Evolutionary conservation across 495 filamentous ascomycete genomes (phyloP).

Genomic region (Neurospora sp.): DNA sequence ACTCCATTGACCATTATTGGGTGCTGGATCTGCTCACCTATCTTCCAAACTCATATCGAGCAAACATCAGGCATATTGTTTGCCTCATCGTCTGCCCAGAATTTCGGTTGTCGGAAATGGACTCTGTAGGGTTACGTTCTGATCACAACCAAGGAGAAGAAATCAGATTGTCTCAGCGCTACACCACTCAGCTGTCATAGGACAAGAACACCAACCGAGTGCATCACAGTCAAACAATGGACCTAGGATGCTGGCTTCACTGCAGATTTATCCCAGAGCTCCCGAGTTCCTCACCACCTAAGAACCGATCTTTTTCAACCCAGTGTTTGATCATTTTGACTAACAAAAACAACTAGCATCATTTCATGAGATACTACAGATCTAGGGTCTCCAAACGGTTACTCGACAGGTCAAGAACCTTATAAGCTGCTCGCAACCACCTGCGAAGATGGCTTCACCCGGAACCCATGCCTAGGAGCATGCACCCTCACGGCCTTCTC

Average conservation of each 20-base stretch:
- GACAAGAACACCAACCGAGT: neutral
- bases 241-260: neutral
- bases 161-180: neutral
- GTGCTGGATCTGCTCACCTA: neutral
- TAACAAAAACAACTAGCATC: neutral
- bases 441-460: constrained; percentile 20
- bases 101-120: neutral
- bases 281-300: neutral
- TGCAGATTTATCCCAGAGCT: neutral
- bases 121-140: neutral
- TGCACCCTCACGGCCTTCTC: constrained; percentile 39
- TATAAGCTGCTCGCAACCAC: neutral
- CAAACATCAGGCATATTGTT: neutral
- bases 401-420: neutral
- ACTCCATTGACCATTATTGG: neutral
- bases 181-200: neutral
- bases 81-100: neutral
- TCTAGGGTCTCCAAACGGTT: neutral
- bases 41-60: neutral
- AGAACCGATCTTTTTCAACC: neutral
- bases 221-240: neutral
- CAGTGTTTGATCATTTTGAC: neutral
- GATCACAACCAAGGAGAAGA: neutral
- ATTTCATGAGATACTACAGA: neutral
- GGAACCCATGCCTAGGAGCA: constrained; percentile 47